A percentile compares a stretch with the other conserved stretches of the same genome.
These are phyloP conservation scores for Phytophthora boehmeriae DNA, from an alignment of 352 stramenopile genomes.

Conservation along the genomic window DNA sequence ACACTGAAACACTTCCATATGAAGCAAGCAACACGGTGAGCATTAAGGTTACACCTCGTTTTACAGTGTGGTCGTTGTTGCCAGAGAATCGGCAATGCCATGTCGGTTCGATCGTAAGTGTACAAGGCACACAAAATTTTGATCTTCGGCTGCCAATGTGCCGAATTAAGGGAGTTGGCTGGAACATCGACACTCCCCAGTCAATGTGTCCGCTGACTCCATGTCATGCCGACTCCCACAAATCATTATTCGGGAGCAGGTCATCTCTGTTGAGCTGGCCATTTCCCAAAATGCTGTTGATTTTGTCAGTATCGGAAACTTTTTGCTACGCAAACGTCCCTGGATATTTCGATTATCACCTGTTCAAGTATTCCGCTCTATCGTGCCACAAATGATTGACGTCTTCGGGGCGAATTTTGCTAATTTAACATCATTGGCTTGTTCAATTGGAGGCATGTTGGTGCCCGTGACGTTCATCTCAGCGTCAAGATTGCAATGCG, in stretches of 20 bases:
- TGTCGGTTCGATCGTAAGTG: conserved; percentile 24
- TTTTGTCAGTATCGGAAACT: conserved; percentile 22
- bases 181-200: conserved; percentile 11
- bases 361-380: conserved; percentile 7
- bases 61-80: conserved; percentile 28
- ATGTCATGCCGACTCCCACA: conserved; percentile 31
- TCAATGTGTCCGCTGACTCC: conserved; percentile 23
- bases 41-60: conserved; percentile 10
- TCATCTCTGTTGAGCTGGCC: conserved; percentile 8
- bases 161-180: conserved; percentile 16
- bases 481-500: conserved; percentile 35
- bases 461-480: conserved; percentile 25
- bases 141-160: conserved; percentile 18
- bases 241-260: neutral
- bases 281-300: conserved; percentile 34
- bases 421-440: conserved; percentile 28
- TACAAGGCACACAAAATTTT: conserved; percentile 30
- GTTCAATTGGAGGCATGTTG: conserved; percentile 12
- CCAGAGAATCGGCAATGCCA: conserved; percentile 30
- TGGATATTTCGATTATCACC: conserved; percentile 33
- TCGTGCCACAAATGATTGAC: conserved; percentile 25
- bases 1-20: neutral
- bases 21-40: conserved; percentile 11
- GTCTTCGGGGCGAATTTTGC: conserved; percentile 41
- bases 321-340: conserved; percentile 19